A percentile compares a stretch with the other conserved stretches of the same genome.
Evolutionary conservation across 805 yeast genomes (phyloP).

Genomic region (Candida manassasensis): DNA sequence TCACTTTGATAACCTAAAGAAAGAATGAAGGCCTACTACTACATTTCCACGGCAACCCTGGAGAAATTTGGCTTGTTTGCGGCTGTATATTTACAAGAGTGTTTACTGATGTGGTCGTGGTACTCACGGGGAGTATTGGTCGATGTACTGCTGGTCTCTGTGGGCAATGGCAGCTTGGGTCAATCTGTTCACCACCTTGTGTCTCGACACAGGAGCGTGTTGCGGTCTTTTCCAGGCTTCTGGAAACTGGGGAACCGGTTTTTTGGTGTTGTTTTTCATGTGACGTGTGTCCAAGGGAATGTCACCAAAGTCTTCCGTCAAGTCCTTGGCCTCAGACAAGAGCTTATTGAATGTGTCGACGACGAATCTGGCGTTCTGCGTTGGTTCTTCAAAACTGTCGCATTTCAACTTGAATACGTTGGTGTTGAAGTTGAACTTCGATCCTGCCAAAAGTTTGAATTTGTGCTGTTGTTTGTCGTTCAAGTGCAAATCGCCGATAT

Average conservation of each 20-base stretch:
- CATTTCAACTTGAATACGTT: conserved; percentile 63
- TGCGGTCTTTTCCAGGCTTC: conserved; percentile 67
- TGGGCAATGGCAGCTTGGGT: conserved; percentile 28
- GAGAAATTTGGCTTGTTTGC: no score
- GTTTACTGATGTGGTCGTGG: conserved; percentile 4
- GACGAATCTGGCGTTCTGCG: conserved; percentile 78
- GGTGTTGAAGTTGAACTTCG: conserved; percentile 61
- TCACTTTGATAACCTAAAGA: no score
- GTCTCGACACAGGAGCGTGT: conserved; percentile 54
- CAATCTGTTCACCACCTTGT: conserved; percentile 28
- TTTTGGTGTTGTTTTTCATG: conserved; percentile 34
- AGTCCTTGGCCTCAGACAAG: conserved; percentile 59
- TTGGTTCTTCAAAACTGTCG: conserved; percentile 64
- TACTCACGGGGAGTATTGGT: conserved; percentile 19
- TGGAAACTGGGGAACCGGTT: conserved; percentile 54
- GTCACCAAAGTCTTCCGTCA: conserved; percentile 62
- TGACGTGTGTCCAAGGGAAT: conserved; percentile 81
- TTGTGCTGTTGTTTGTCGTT: conserved; percentile 57
- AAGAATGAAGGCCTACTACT: no score
- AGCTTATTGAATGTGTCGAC: conserved; percentile 60
- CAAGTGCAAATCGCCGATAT: conserved; percentile 52
- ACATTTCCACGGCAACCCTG: no score
- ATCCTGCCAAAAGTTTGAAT: conserved; percentile 72
- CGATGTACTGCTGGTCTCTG: conserved; percentile 30
- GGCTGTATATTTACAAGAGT: conserved; percentile 5